A percentile compares a stretch with the other conserved stretches of the same genome.
Evolutionary conservation across 148 eudicot genomes (phyloP).

Genomic region (Rhododendron molle): DNA sequence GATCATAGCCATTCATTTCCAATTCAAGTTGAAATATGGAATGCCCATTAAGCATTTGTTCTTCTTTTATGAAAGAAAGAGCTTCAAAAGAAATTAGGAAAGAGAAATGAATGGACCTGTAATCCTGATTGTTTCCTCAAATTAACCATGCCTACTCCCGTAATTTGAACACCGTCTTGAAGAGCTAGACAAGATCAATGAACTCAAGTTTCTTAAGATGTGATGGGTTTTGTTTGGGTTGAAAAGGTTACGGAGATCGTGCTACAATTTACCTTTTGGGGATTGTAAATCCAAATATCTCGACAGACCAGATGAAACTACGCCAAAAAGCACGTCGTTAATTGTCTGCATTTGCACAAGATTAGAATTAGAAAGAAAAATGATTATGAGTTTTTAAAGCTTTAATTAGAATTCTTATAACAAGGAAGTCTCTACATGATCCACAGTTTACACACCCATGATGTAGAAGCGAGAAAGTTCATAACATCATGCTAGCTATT

Average conservation of each 20-base stretch:
- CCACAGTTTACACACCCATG: no score
- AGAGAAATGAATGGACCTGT: constrained; percentile 33
- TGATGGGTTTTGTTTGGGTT: background rate
- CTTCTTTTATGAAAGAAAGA: background rate
- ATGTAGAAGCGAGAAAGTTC: no score
- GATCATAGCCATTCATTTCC: background rate
- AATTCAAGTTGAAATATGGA: background rate
- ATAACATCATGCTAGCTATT: no score
- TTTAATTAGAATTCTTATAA: no score
- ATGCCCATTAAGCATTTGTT: background rate
- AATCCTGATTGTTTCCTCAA: constrained; percentile 53
- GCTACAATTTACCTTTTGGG: constrained; percentile 33
- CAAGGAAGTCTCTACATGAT: no score
- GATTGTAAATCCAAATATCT: constrained; percentile 46
- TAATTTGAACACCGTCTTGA: constrained; percentile 42
- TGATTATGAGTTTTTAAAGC: no score
- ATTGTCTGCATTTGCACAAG: constrained; percentile 46
- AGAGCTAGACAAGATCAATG: constrained; percentile 21
- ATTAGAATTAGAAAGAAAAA: background rate
- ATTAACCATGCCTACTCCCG: constrained; percentile 65
- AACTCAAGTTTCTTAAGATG: background rate
- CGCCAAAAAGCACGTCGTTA: constrained; percentile 74
- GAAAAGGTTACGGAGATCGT: background rate
- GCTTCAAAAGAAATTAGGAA: background rate
- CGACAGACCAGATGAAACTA: constrained; percentile 57